Conservation (phyloP, 1,284 basidiomycete genomes). For the Testicularia cyperi region DNA sequence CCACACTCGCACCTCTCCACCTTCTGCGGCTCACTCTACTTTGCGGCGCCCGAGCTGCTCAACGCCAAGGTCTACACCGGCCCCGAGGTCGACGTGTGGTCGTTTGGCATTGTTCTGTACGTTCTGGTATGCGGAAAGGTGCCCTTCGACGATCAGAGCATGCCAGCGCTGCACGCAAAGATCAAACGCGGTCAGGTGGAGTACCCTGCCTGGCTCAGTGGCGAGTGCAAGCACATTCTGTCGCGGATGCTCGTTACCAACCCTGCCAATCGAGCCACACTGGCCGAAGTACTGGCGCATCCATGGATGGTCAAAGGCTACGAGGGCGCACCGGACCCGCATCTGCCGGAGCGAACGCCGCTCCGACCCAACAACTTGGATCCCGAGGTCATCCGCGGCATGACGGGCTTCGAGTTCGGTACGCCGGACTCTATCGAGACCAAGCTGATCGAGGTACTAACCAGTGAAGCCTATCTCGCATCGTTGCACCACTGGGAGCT, state of each 20-base stretch:
- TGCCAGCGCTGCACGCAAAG: slow-evolving; percentile 98
- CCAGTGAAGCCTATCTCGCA: slow-evolving; percentile 74
- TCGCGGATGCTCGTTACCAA: slow-evolving; percentile 95
- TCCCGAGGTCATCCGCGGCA: slow-evolving; percentile 78
- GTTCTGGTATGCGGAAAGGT: slow-evolving; percentile 97
- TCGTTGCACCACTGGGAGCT: slow-evolving; percentile 76
- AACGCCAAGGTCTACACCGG: slow-evolving; percentile 96
- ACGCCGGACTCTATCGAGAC: slow-evolving; percentile 79
- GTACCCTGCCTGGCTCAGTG: slow-evolving; percentile 93
- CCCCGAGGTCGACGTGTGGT: slow-evolving; percentile 98
- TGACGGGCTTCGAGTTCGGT: slow-evolving; percentile 97
- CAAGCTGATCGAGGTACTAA: slow-evolving; percentile 73
- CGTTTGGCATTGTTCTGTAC: slow-evolving; percentile 95
- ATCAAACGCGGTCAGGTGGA: slow-evolving; percentile 97
- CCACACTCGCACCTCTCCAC: slow-evolving; percentile 81
- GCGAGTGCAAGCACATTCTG: slow-evolving; percentile 91
- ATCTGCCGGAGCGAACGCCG: slow-evolving; percentile 84
- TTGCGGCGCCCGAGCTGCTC: slow-evolving; percentile 93
- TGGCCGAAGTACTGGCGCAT: slow-evolving; percentile 84
- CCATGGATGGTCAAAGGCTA: slow-evolving; percentile 95
- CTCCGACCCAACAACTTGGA: slow-evolving; percentile 84
- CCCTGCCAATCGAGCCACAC: slow-evolving; percentile 77
- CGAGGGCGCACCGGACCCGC: slow-evolving; percentile 74
- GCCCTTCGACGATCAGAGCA: slow-evolving; percentile 97
- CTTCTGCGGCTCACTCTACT: slow-evolving; percentile 96